phyloP scores from a whole-genome alignment of 2,329 filamentous ascomycete species.

The Fusarium haematococcum region DNA sequence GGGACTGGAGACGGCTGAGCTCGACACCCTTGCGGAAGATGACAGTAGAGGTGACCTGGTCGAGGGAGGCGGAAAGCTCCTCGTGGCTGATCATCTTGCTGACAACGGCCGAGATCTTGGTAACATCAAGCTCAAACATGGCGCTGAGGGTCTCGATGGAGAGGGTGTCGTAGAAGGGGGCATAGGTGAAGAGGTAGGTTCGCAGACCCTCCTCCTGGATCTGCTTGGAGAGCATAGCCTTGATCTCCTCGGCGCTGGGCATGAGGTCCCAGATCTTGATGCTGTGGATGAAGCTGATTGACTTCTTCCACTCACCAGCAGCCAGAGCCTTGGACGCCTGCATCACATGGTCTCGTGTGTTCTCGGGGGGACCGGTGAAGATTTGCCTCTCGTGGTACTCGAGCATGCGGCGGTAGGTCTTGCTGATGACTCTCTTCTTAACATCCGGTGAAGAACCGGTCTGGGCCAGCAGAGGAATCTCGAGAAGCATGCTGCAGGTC shows the following conservation, averaged over 20 bases:
- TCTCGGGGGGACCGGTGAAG: slow-evolving; percentile 98
- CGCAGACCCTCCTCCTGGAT: slow-evolving; percentile 98
- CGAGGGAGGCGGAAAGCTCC: slow-evolving; percentile 93
- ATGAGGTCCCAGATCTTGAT: slow-evolving; percentile 99
- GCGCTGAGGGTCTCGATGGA: slow-evolving; percentile 83
- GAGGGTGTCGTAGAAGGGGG: slow-evolving; percentile 98
- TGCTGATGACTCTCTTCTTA: slow-evolving; percentile 98
- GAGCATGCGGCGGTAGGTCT: slow-evolving; percentile 98
- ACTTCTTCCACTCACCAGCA: slow-evolving; percentile 98
- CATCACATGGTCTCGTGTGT: slow-evolving; percentile 99
- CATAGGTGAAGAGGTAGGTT: slow-evolving; percentile 99
- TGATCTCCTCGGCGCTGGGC: slow-evolving; percentile 92
- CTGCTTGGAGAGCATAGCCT: slow-evolving; percentile 96
- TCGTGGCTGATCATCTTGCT: slow-evolving; percentile 99
- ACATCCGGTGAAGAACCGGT: slow-evolving; percentile 96
- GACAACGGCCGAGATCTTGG: slow-evolving; percentile 94
- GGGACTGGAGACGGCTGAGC: slow-evolving; percentile 92
- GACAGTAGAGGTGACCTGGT: slow-evolving; percentile 96
- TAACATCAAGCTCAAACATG: slow-evolving; percentile 94
- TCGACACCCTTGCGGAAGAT: slow-evolving; percentile 99
- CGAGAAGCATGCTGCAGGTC: slow-evolving; percentile 98
- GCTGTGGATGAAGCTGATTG: slow-evolving; percentile 90
- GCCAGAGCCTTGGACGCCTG: slow-evolving; percentile 97
- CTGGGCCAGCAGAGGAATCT: slow-evolving; percentile 96
- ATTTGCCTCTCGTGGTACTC: slow-evolving; percentile 99